Evolutionary conservation across 1,139 yeast genomes (phyloP), one percentile per base, ranked within the genome.

Genomic region (Candida sp.): DNA sequence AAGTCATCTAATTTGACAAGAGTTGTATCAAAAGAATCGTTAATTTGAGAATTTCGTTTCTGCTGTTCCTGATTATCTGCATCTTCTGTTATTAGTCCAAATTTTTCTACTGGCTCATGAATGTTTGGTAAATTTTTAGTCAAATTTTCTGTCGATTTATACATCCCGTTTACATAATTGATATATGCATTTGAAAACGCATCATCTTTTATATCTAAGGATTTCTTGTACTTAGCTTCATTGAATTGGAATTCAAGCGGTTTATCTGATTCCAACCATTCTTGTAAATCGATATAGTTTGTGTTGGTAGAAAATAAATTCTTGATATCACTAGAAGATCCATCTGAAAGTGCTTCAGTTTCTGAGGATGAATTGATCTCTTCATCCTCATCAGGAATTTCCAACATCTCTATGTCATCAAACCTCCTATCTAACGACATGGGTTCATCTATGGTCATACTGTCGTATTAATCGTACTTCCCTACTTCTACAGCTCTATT

Each of bases 351-450:
- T 3, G 64, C 61, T 43, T 64, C 73, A 0, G 68, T 66, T 32
- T 63, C 73, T 0, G 70, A 64, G 2, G 64, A 56, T 23, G 58
- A 51, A 5, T 55, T 41, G 15, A 55, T 55, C 11, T 38, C 42
- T 15, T 42, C 46, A 9, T 57, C 66, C 40, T 67, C 70, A 15
- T 68, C 77, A 1, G 75, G 76, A 22, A 73, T 64, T 39, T 73
- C 77, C 41, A 74, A 59, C 77, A 73, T 71, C 47, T 73, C 78
- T 30, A 73, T 71, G 46, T 73, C 77, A 36, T 65, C 73, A 49
- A 64, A 70, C 29, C 52, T 57, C 42, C 54, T 43, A 41, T 45
- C 45, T 34, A 51, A 44, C 11, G 38, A 22, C 25, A 11, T 11
- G 12, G 29, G 12, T 9, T 37, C 39, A 4, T 21, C 33, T 11